Conservation (phyloP, 148 eudicot species). For the Diospyros lotus region DNA sequence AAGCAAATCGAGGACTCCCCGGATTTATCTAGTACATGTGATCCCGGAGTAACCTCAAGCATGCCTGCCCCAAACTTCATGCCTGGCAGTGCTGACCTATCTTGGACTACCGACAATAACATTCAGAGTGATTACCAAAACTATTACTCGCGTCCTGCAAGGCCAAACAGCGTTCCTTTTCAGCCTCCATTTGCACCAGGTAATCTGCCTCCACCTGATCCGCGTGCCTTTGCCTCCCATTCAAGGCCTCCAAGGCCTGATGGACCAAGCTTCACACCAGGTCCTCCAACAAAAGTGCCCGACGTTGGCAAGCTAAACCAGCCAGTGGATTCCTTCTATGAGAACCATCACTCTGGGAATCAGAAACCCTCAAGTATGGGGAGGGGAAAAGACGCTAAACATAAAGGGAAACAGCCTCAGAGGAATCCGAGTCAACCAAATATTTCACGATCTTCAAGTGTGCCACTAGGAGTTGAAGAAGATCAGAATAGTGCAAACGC, state of each 20-base stretch:
- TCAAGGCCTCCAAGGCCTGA: too few species aligned
- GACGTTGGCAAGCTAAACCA: slow-evolving; percentile 6
- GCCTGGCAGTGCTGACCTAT: too few species aligned
- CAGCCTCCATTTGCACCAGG: too few species aligned
- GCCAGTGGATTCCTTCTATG: slow-evolving; percentile 23
- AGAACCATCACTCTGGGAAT: slow-evolving; percentile 24
- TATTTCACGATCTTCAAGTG: slow-evolving; percentile 34
- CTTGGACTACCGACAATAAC: too few species aligned
- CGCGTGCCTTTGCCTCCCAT: too few species aligned
- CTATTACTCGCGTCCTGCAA: too few species aligned
- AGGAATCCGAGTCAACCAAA: slow-evolving; percentile 37
- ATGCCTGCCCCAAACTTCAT: too few species aligned
- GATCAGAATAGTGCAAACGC: slow-evolving; percentile 24
- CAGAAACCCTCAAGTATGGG: slow-evolving; percentile 32
- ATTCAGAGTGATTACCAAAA: too few species aligned
- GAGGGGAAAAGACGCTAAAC: slow-evolving; percentile 33
- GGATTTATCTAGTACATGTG: slow-evolving; percentile 36
- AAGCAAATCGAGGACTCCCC: slow-evolving; percentile 35
- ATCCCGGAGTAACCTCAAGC: slow-evolving; percentile 13
- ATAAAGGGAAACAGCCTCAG: slow-evolving; percentile 36
- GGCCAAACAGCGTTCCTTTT: too few species aligned
- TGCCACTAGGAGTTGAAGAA: slow-evolving; percentile 30
- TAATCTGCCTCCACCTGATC: too few species aligned
- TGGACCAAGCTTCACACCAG: too few species aligned
- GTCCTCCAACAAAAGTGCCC: too few species aligned